Base-by-base conservation (phyloP, 164 flowering plant genomes). In the Liquidambar formosana region DNA sequence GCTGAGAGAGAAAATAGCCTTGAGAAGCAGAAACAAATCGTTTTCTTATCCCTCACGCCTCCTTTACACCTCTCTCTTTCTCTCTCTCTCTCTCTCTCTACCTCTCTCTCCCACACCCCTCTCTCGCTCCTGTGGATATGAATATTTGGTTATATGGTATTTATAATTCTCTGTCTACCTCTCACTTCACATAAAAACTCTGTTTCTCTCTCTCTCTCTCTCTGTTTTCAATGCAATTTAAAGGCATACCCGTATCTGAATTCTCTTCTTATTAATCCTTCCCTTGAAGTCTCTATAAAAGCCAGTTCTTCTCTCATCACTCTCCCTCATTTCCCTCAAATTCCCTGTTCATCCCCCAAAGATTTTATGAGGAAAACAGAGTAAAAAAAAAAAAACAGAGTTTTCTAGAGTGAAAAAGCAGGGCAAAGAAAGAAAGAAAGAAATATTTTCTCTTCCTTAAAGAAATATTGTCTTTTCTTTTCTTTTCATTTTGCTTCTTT, bases 31-130 rank as follows among this genome's bases (percentile, higher is more conserved):
- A 44, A 73, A 52, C 73, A 73, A 74, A 68, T 59, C 64, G 18
- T 64, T 75, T 66, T 47, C 81, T 75, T 71, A 14, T 61, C 68
- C 56, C 56, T 78, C 81, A 78, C 81, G 78, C 78, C 73, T 71
- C 68, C 76, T 45, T 71, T 69, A 61, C 10, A 52, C 43, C 56
- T 23, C 61, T 19, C 46, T 27, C 4, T 44, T 63, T 61, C 52
- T 46, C 63, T 73, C 41, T 61, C 61, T 28, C 68, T 52, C 58
- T 59, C 65, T 64, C 62, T 14, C 64, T n/a, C n/a, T n/a, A 52
- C 43, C 56, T 23, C 61, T 19, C 46, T 27, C 4, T 44, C 66
- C 54, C 52, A 33, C 63, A n/a, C 69, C 41, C 54, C 61, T 28
- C 68, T 52, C 58, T 59, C 65, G 57, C 62, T 14, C 64, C n/a